These are phyloP conservation scores for Firmiana major DNA, from an alignment of 345 rosid genomes.

Conservation along the genomic window DNA sequence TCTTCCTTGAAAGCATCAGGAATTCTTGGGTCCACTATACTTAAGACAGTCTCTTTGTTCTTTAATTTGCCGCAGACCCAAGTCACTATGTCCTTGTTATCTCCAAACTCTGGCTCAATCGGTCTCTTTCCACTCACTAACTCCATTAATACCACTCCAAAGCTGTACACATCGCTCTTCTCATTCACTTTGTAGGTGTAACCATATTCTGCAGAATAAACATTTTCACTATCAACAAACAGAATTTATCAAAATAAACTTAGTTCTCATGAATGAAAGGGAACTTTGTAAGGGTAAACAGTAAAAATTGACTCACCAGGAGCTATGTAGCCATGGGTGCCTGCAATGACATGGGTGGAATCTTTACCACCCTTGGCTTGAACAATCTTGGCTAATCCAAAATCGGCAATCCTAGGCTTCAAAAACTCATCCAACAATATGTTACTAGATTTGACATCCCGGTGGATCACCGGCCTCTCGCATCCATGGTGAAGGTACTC, in stretches of 20 bases:
- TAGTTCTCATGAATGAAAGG: not conserved
- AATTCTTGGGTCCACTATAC: constrained; percentile 66
- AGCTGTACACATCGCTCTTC: constrained; percentile 92
- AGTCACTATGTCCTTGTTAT: constrained; percentile 68
- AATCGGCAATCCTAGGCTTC: constrained; percentile 94
- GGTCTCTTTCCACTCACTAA: constrained; percentile 80
- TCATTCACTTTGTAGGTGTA: constrained; percentile 77
- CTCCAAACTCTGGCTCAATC: constrained; percentile 73
- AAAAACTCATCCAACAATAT: constrained; percentile 73
- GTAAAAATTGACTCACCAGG: constrained; percentile 52
- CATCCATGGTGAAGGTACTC: constrained; percentile 90
- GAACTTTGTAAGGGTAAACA: not conserved
- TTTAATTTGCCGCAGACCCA: constrained; percentile 68
- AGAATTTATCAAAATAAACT: not conserved
- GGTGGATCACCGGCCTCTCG: constrained; percentile 66
- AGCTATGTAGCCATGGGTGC: constrained; percentile 94
- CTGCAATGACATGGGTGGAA: constrained; percentile 72
- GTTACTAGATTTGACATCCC: constrained; percentile 88
- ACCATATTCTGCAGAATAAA: constrained; percentile 65
- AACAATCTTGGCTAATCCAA: constrained; percentile 90
- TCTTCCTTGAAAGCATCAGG: constrained; percentile 52
- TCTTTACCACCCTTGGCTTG: constrained; percentile 46
- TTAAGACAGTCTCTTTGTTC: constrained; percentile 45
- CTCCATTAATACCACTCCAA: constrained; percentile 92
- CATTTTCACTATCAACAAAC: not conserved